These are phyloP conservation scores for Gymnopus androsaceus DNA, from an alignment of 1,284 basidiomycete species.

Conservation along the genomic window DNA sequence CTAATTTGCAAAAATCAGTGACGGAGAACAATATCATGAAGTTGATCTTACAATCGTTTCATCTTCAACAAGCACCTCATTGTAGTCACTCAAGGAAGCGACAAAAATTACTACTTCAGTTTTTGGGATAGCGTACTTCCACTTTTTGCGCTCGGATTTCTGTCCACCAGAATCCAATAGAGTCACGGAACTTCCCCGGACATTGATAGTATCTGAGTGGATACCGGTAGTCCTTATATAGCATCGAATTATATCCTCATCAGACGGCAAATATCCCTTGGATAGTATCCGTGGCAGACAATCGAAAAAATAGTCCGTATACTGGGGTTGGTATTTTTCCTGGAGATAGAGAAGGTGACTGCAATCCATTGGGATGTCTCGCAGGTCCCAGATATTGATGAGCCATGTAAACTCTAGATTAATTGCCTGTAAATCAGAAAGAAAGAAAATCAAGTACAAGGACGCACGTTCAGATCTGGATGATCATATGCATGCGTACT, in stretches of 20 bases:
- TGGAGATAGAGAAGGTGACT: not conserved
- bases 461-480: too few relatives aligned
- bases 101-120: constrained; percentile 78
- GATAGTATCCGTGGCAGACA: not conserved
- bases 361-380: too few relatives aligned
- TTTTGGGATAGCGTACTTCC: constrained; percentile 73
- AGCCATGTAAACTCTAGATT: too few relatives aligned
- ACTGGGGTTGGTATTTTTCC: not conserved
- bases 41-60: constrained; percentile 46
- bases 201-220: not conserved
- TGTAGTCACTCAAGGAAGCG: constrained; percentile 74
- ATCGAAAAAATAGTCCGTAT: constrained; percentile 3
- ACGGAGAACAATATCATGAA: not conserved
- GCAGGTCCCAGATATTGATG: too few relatives aligned
- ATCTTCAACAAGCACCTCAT: constrained; percentile 64
- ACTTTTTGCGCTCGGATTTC: constrained; percentile 73
- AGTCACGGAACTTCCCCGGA: constrained; percentile 19
- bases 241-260: constrained; percentile 2
- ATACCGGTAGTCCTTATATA: constrained; percentile 2
- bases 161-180: constrained; percentile 77
- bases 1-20: not conserved
- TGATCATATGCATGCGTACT: too few relatives aligned
- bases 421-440: too few relatives aligned
- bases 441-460: too few relatives aligned
- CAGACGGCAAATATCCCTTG: not conserved